These are phyloP conservation scores for Pichia sp. DNA, from an alignment of 1,139 yeast species.

Conservation along the genomic window DNA sequence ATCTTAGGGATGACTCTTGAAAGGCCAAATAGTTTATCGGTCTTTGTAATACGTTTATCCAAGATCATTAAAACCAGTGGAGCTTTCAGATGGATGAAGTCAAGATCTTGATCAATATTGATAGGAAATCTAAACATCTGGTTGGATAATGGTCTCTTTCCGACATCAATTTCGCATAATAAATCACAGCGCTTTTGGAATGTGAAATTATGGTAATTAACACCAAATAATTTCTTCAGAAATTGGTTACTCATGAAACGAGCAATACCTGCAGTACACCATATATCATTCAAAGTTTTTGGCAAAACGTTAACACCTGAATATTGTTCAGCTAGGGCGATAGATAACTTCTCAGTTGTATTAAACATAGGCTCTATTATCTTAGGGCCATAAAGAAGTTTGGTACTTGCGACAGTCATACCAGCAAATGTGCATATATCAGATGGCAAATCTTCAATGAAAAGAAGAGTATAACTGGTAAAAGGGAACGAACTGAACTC, in stretches of 20 bases:
- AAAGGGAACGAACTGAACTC: slow-evolving; percentile 96
- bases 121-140: slow-evolving; percentile 71
- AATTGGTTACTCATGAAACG: slow-evolving; percentile 80
- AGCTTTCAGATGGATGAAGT: slow-evolving; percentile 71
- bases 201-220: slow-evolving; percentile 74
- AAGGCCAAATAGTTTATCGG: slow-evolving; percentile 91
- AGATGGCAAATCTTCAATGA: slow-evolving; percentile 59
- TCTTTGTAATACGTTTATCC: slow-evolving; percentile 92
- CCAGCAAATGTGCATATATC: slow-evolving; percentile 74
- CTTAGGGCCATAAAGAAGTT: slow-evolving; percentile 70
- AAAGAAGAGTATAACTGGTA: slow-evolving; percentile 73
- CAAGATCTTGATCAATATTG: slow-evolving; percentile 47
- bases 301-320: slow-evolving; percentile 92
- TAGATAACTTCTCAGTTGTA: slow-evolving; percentile 65
- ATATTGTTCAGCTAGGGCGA: slow-evolving; percentile 86
- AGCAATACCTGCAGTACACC: slow-evolving; percentile 90
- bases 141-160: slow-evolving; percentile 76
- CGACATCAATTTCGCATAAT: slow-evolving; percentile 72
- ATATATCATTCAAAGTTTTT: slow-evolving; percentile 73
- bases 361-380: slow-evolving; percentile 78
- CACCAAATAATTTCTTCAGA: slow-evolving; percentile 70
- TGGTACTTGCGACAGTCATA: slow-evolving; percentile 61
- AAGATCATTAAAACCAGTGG: slow-evolving; percentile 83
- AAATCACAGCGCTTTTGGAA: slow-evolving; percentile 64
- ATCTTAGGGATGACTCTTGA: slow-evolving; percentile 90